Base-by-base conservation (phyloP, 2,329 filamentous ascomycete species). In the Dothiorella sarmentorum region DNA sequence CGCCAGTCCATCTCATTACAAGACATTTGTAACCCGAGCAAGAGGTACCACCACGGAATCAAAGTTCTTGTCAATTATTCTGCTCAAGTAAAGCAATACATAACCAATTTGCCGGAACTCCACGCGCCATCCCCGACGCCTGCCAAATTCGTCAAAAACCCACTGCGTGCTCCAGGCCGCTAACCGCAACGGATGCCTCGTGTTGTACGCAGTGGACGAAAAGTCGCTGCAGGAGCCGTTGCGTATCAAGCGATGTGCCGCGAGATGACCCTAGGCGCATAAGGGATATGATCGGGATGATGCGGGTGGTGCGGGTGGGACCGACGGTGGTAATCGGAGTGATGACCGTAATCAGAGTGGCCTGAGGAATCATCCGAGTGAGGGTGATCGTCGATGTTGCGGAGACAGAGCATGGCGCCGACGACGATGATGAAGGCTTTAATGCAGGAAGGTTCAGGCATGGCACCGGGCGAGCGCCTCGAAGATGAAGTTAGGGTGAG, bases 361-460 rank as follows among this genome's bases (percentile, higher is more conserved):
- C 29, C 5, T 31, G 38, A 35, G n/a, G 40, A 20, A 18, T 17
- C 24, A 26, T 47, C 43, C 29, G 56, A 37, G 26, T 29, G 55
- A 22, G 55, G 56, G 13, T 58, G 43, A 42, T 58, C 56, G 17
- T 58, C 56, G 56, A 58, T 49, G 24, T 31, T 42, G 56, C 44
- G 56, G n/a, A 58, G 24, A 22, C 56, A 58, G 17, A 58, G 44
- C 43, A 58, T 5, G 13, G 56, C 56, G 56, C 43, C 56, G 24
- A 58, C 27, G 15, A 58, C 17, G 44, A 58, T 58, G 35, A 58
- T n/a, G 44, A 58, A 49, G 17, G 56, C 56, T 17, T 17, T 37
- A n/a, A 57, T 24, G 26, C 40, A 45, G 5, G 53, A 43, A 24
- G 53, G 42, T 27, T 56, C 42, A 4, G 38, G 22, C 53, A 56